Percentiles rank a stretch among this genome's conserved stretches.
These are phyloP conservation scores for Pleurotus pulmonarius DNA, from an alignment of 768 basidiomycete species.

Conservation along the genomic window DNA sequence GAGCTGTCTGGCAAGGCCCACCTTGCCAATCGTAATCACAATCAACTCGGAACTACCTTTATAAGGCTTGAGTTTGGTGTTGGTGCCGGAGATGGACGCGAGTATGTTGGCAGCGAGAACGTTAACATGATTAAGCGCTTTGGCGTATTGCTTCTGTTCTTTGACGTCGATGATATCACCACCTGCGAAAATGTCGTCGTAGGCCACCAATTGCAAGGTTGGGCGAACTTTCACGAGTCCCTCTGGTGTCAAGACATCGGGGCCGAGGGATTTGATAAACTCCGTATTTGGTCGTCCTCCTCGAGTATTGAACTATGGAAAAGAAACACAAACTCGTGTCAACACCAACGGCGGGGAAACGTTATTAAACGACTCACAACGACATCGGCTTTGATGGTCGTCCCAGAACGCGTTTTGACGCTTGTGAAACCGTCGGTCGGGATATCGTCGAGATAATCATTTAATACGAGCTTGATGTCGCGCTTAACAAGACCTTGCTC, in stretches of 20 bases:
- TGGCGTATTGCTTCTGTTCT: conserved; percentile 58
- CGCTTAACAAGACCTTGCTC: conserved; percentile 36
- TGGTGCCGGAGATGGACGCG: conserved; percentile 27
- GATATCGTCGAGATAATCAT: conserved; percentile 48
- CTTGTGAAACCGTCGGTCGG: conserved; percentile 29
- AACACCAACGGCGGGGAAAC: not conserved
- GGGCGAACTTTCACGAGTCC: conserved; percentile 49
- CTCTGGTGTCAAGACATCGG: conserved; percentile 28
- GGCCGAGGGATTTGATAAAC: conserved; percentile 42
- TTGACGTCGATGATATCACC: conserved; percentile 64
- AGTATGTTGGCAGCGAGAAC: conserved; percentile 50
- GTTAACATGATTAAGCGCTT: conserved; percentile 39
- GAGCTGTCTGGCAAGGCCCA: conserved; percentile 16
- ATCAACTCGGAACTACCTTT: conserved; percentile 52
- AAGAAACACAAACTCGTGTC: not conserved
- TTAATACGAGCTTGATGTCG: conserved; percentile 47
- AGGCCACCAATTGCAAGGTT: conserved; percentile 50
- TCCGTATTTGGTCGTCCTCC: conserved; percentile 47
- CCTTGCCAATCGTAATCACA: conserved; percentile 49
- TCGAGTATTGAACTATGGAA: conserved; percentile 29
- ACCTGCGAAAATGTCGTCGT: conserved; percentile 57
- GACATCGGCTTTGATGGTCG: conserved; percentile 47
- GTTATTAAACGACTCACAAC: conserved; percentile 39
- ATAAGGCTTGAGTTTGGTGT: conserved; percentile 36
- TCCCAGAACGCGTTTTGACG: conserved; percentile 49